Conservation (phyloP, 2,329 filamentous ascomycete genomes). For the Monosporascus sp. region DNA sequence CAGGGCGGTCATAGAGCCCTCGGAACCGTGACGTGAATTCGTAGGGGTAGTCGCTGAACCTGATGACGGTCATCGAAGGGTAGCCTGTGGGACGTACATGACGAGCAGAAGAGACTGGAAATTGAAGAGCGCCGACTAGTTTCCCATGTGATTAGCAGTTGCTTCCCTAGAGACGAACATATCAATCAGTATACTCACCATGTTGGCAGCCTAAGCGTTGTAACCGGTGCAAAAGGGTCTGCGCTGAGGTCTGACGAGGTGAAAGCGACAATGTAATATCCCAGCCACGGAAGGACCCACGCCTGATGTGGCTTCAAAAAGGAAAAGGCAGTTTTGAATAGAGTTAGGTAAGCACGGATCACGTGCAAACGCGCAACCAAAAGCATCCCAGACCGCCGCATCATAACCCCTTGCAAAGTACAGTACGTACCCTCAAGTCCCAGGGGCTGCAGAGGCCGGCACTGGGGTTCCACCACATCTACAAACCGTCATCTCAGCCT, state of each 20-base stretch:
- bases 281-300: too few species aligned
- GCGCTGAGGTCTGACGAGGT: not conserved
- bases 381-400: too few species aligned
- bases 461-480: too few species aligned
- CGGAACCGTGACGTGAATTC: not conserved
- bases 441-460: too few species aligned
- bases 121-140: slow-evolving; percentile 95
- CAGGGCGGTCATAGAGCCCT: not conserved
- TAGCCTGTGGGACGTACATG: slow-evolving; percentile 35
- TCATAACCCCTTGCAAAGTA: too few species aligned
- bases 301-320: too few species aligned
- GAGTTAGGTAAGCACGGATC: too few species aligned
- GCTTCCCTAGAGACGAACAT: not conserved
- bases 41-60: not conserved
- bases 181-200: slow-evolving; percentile 9
- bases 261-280: too few species aligned
- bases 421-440: too few species aligned
- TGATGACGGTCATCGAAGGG: not conserved
- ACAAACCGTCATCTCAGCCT: too few species aligned
- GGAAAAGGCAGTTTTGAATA: too few species aligned
- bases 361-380: too few species aligned
- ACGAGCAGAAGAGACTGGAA: slow-evolving; percentile 96
- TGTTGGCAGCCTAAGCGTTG: slow-evolving; percentile 10
- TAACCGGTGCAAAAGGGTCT: not conserved
- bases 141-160: slow-evolving; percentile 7